Evolutionary conservation across 2,329 filamentous ascomycete genomes (phyloP), one percentile per base, ranked within the genome.

Genomic region (Trichoderma sp.): DNA sequence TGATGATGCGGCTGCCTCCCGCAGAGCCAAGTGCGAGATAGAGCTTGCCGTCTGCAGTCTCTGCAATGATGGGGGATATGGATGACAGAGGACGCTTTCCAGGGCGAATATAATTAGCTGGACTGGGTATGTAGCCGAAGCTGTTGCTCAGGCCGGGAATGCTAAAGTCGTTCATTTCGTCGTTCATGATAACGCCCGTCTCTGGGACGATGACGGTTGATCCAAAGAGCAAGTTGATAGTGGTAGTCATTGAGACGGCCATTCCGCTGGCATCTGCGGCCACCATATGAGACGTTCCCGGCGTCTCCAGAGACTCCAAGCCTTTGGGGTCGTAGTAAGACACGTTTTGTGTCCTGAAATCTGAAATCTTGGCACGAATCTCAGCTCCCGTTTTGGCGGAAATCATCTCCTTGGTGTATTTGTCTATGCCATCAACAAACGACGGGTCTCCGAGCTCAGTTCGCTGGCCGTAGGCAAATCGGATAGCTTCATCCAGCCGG

Each of bases 1-100:
- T 96, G 74, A 93, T 95, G 78, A 97, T 97, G 4, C 92, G 85
- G 52, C 90, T 93, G 0, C 94, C 94, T 1, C 94, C 94, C 0
- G 94, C 93, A 0, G 92, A 88, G 4, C 93, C 93, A 0, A 91
- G 87, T 21, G 90, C 84, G 70, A 94, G 86, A 76, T 90, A 92
- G 0, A 97, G 83, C 2, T 83, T 85, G 0, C 89, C 87, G 68
- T 94, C 89, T 1, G 86, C 80, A 32, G 88, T 84, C 74, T 94
- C 92, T 67, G 91, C 90, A 52, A 97, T 96, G 34, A 89, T 85
- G 0, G 92, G 91, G 0, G 90, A 87, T 71, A 95, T 94, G 60
- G 90, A 93, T 0, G 90, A 93, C 5, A 96, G 82, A 0, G 93
- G 92, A 0, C 93, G 85, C 80, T 96, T 96, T 16, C 90, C 89